Base-by-base conservation (phyloP, 805 yeast species). In the Scheffersomyces lignosus region DNA sequence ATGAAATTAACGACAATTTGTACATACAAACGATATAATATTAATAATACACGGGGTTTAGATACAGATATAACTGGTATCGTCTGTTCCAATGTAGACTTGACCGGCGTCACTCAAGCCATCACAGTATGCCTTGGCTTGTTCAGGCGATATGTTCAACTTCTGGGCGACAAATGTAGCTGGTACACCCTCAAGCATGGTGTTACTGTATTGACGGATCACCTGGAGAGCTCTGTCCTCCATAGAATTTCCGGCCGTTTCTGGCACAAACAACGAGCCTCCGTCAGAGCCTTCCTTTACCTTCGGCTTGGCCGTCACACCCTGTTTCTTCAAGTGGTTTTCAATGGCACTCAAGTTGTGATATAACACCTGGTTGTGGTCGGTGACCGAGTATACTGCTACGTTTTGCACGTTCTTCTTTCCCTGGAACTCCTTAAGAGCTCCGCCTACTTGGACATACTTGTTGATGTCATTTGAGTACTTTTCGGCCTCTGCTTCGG, bases 181-280 rank as follows among this genome's bases (percentile, higher is more conserved):
- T 15, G 87, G 88, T n/a, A 84, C 88, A 48, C 91, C 91, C 54
- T 84, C 89, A 31, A 71, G 76, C 85, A 80, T 83, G 34, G 72
- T 64, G 43, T 71, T 65, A 37, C 82, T 60, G 53, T 75, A 65
- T 41, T 74, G 71, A 49, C 69, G 60, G 41, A 80, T 65, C 34
- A 77, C 70, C 15, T 70, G 66, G 41, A 70, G 60, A 36, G 81
- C 70, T 48, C 58, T 65, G 33, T 78, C 81, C n/a, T 65, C 27
- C 51, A 55, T 18, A 38, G 62, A 30, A 40, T 5, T 34, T 47
- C 9, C 45, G 45, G 23, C 41, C 55, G 15, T 49, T 60, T 18
- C 35, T 38, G 4, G 64, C 70, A 48, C 24, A 20, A 20, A 20
- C 24, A 63, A 69, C 38, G 66, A 44, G 12, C 47, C 58, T 10